Evolutionary conservation across 768 basidiomycete genomes (phyloP).

Genomic region (Leccinum imitatum): DNA sequence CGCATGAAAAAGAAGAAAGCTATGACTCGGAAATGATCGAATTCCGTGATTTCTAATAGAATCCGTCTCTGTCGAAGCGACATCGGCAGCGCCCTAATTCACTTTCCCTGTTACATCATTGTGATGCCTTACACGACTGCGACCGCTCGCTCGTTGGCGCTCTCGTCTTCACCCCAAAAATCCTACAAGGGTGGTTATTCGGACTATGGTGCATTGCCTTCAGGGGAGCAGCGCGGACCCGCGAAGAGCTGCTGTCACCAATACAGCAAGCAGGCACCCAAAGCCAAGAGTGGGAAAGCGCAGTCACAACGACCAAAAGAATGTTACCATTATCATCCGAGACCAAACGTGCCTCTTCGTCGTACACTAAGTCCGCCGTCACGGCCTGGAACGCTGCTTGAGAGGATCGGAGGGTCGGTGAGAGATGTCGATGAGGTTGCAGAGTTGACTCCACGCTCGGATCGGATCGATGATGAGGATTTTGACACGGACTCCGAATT

Average conservation of each 20-base stretch:
- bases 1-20: too few relatives aligned
- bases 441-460: neutral
- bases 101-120: neutral
- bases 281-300: constrained; percentile 10
- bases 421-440: constrained; percentile 2
- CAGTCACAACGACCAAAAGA: neutral
- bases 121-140: constrained; percentile 3
- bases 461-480: constrained; percentile 12
- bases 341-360: constrained; percentile 8
- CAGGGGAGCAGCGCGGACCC: constrained; percentile 3
- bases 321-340: neutral
- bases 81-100: neutral
- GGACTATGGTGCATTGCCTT: neutral
- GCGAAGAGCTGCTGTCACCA: neutral
- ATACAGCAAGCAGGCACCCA: neutral
- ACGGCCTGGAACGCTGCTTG: constrained; percentile 16
- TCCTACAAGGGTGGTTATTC: constrained; percentile 2
- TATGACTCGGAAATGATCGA: too few relatives aligned
- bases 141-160: constrained; percentile 3
- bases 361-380: constrained; percentile 16
- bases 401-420: constrained; percentile 18
- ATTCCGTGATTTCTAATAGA: constrained; percentile 10
- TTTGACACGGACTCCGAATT: neutral
- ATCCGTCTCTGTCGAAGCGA: neutral
- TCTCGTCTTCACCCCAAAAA: constrained; percentile 3